A percentile compares a stretch with the other conserved stretches of the same genome.
Evolutionary conservation across 2,329 filamentous ascomycete genomes (phyloP).

Genomic region (Colletotrichum sidae): DNA sequence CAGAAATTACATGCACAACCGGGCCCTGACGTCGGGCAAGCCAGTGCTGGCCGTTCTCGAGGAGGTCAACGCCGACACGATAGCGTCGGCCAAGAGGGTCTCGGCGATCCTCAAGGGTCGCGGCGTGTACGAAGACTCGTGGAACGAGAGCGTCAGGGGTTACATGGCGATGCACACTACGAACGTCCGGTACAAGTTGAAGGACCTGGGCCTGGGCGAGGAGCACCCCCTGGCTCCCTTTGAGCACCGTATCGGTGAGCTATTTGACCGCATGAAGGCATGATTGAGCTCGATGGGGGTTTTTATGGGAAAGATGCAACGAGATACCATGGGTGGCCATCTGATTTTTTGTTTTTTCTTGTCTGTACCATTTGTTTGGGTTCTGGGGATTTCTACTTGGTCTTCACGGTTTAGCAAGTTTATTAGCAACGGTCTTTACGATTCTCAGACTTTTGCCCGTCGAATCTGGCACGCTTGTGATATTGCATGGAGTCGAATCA

Average conservation of each 20-base stretch:
- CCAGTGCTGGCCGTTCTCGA: constrained; percentile 26
- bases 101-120: constrained; percentile 36
- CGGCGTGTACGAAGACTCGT: constrained; percentile 37
- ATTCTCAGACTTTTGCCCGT: too few relatives aligned
- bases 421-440: too few relatives aligned
- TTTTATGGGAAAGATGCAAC: background rate
- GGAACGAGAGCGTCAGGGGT: constrained; percentile 37
- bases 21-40: constrained; percentile 25
- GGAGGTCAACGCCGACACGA: constrained; percentile 33
- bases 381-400: too few relatives aligned
- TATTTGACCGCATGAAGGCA: constrained; percentile 35
- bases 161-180: constrained; percentile 41
- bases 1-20: constrained; percentile 40
- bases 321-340: background rate
- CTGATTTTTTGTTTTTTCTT: background rate
- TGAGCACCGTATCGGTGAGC: constrained; percentile 34
- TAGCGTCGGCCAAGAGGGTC: constrained; percentile 34
- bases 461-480: too few relatives aligned
- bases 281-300: background rate
- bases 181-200: constrained; percentile 38
- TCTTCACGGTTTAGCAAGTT: too few relatives aligned
- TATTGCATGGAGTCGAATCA: too few relatives aligned
- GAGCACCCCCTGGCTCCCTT: constrained; percentile 39
- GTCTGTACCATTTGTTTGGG: too few relatives aligned
- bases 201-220: constrained; percentile 38